These are phyloP conservation scores for Ceratobasidium papillatum DNA, from an alignment of 1,284 basidiomycete genomes.

Conservation along the genomic window DNA sequence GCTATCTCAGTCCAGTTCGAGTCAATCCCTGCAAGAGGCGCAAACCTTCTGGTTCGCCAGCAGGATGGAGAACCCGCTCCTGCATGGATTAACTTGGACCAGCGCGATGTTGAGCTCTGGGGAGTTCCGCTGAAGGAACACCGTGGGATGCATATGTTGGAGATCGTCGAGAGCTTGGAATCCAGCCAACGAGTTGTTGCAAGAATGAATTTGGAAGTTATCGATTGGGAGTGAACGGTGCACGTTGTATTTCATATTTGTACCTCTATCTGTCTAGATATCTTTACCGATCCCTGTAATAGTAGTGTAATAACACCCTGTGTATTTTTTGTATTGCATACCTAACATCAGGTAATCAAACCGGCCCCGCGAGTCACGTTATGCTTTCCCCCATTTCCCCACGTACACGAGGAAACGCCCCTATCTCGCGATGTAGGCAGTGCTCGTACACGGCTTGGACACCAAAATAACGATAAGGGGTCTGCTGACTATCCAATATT, in stretches of 20 bases:
- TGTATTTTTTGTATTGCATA: background rate
- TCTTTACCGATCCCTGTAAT: background rate
- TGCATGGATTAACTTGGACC: constrained; percentile 47
- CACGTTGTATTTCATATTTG: background rate
- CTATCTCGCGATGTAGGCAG: too few relatives aligned
- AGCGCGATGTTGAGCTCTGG: constrained; percentile 48
- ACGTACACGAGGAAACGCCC: too few relatives aligned
- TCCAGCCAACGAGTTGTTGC: constrained; percentile 47
- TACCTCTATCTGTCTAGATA: background rate
- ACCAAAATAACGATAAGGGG: background rate
- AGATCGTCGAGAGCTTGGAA: constrained; percentile 46
- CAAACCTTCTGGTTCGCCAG: constrained; percentile 22
- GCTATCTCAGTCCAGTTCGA: constrained; percentile 48
- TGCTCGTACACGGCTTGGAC: too few relatives aligned
- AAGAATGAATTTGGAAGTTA: constrained; percentile 37
- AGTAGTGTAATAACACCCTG: constrained; percentile 34
- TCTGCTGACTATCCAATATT: background rate
- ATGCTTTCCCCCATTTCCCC: background rate
- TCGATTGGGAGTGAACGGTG: constrained; percentile 30
- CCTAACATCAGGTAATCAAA: background rate
- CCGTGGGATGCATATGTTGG: constrained; percentile 46
- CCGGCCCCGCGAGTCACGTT: background rate
- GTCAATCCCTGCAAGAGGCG: constrained; percentile 22
- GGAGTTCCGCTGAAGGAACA: constrained; percentile 48
- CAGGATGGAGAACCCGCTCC: constrained; percentile 44